phyloP scores from a whole-genome alignment of 192 early-diverging fungal species.

The Coemansia sp. region DNA sequence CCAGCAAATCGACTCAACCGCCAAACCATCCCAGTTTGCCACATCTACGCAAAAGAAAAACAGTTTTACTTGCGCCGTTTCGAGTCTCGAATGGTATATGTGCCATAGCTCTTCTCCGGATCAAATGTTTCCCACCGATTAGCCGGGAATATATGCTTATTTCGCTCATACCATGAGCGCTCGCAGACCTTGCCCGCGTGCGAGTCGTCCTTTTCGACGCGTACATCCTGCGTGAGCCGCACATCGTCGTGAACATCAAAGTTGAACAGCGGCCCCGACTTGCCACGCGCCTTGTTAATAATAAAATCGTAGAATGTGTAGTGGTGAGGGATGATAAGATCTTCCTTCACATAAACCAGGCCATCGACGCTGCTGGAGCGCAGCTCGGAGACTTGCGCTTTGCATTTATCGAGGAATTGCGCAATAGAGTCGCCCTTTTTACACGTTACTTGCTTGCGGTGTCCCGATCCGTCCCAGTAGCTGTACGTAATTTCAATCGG shows the following conservation, averaged over 20 bases:
- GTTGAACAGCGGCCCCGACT: slow-evolving; percentile 89
- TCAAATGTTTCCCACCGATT: slow-evolving; percentile 92
- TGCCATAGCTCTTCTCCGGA: slow-evolving; percentile 67
- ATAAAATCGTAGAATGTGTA: slow-evolving; percentile 95
- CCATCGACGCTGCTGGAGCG: slow-evolving; percentile 79
- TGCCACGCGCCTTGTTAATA: slow-evolving; percentile 91
- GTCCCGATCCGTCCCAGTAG: slow-evolving; percentile 97
- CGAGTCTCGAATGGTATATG: slow-evolving; percentile 45
- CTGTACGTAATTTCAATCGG: slow-evolving; percentile 83
- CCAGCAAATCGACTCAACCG: not conserved
- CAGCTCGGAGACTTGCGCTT: slow-evolving; percentile 79
- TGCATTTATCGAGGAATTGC: slow-evolving; percentile 81
- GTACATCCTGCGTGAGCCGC: slow-evolving; percentile 76
- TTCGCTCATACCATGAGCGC: slow-evolving; percentile 84
- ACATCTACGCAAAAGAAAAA: too few species aligned
- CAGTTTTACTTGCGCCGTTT: too few species aligned
- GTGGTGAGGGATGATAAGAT: slow-evolving; percentile 93
- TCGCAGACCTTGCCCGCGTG: slow-evolving; percentile 95
- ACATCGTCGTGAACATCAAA: slow-evolving; percentile 96
- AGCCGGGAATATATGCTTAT: slow-evolving; percentile 96
- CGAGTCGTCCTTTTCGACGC: slow-evolving; percentile 88
- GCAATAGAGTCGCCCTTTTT: slow-evolving; percentile 84
- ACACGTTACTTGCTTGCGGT: slow-evolving; percentile 78
- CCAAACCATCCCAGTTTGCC: too few species aligned
- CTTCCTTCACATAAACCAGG: slow-evolving; percentile 91